Evolutionary conservation across 495 filamentous ascomycete species (phyloP).

Genomic region (Evernia prunastri): DNA sequence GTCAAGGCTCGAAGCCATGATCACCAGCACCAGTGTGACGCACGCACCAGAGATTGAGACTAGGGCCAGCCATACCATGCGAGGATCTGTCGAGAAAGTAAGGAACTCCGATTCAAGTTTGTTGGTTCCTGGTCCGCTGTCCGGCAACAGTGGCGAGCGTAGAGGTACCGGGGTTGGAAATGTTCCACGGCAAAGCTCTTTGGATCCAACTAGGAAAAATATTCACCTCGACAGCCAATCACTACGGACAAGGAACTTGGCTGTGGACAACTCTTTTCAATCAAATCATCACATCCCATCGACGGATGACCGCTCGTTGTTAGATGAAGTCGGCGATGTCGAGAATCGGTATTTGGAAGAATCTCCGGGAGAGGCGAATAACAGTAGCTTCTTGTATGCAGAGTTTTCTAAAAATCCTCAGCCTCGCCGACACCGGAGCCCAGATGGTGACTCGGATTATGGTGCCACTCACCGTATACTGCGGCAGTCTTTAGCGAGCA

Average conservation of each 20-base stretch:
- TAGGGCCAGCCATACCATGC: background rate
- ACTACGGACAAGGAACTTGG: background rate
- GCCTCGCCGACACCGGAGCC: background rate
- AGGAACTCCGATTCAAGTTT: background rate
- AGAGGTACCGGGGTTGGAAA: background rate
- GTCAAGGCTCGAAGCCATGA: slow-evolving; percentile 16
- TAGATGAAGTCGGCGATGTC: background rate
- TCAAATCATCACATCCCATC: background rate
- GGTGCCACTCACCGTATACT: background rate
- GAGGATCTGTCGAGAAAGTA: background rate
- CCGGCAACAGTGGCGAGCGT: background rate
- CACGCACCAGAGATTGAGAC: background rate
- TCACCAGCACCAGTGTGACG: background rate
- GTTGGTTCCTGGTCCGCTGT: background rate
- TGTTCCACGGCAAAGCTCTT: too few relatives aligned
- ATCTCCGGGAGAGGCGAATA: background rate
- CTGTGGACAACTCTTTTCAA: background rate
- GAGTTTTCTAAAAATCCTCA: background rate
- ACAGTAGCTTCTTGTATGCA: background rate
- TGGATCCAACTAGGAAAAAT: background rate
- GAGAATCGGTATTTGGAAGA: background rate
- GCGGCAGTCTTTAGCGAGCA: background rate
- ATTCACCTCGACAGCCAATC: background rate
- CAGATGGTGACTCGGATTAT: background rate
- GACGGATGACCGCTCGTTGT: background rate